phyloP scores from a whole-genome alignment of 208 protist genomes.

The Balamuthia mandrillaris region DNA sequence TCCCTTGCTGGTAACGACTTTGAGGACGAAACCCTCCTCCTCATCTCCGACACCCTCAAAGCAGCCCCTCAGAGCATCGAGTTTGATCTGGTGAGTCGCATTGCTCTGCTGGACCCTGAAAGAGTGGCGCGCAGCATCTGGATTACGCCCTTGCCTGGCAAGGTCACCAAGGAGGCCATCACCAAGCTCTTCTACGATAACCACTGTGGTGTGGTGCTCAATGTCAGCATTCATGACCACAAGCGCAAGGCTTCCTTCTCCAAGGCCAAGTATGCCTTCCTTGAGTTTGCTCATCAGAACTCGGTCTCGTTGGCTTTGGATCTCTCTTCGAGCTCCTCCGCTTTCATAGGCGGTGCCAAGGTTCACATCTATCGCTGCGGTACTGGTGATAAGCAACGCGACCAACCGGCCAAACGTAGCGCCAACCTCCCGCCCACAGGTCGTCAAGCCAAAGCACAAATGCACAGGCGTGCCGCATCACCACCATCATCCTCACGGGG shows the following conservation, averaged over 20 bases:
- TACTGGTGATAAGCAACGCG: slow-evolving; percentile 7
- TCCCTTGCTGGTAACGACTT: too few species aligned
- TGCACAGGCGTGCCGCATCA: too few species aligned
- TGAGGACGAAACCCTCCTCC: too few species aligned
- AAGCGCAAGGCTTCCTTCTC: not conserved
- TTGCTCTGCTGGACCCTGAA: not conserved
- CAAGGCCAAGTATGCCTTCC: slow-evolving; percentile 26
- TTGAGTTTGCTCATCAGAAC: slow-evolving; percentile 31
- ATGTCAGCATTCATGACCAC: slow-evolving; percentile 31
- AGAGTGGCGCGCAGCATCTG: slow-evolving; percentile 34
- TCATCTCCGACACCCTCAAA: too few species aligned
- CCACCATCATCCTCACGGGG: too few species aligned
- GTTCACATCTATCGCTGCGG: slow-evolving; percentile 7
- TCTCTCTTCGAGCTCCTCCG: too few species aligned
- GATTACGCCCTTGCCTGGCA: not conserved
- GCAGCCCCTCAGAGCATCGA: too few species aligned
- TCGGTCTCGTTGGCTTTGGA: slow-evolving; percentile 2
- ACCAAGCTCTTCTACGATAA: slow-evolving; percentile 33
- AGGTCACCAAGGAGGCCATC: slow-evolving; percentile 27
- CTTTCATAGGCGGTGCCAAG: not conserved
- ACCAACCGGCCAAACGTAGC: not conserved
- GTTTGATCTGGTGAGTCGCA: not conserved
- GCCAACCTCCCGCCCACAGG: not conserved
- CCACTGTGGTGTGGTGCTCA: slow-evolving; percentile 34
- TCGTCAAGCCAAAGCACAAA: not conserved